phyloP scores from a whole-genome alignment of 352 stramenopile genomes.

The Globisporangium recalcitrans region DNA sequence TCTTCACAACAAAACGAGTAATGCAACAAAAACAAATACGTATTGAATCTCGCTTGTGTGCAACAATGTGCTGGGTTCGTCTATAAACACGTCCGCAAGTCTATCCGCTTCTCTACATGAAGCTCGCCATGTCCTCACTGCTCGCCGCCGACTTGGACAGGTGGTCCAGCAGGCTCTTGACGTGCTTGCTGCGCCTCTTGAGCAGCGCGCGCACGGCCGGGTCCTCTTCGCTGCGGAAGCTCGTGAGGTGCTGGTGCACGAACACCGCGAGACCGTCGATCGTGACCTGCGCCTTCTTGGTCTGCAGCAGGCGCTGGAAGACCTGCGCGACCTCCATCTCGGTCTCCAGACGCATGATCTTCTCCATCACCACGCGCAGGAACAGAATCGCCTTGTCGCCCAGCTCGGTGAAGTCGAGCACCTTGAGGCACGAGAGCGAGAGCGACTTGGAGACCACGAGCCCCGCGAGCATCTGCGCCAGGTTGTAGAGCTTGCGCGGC shows the following conservation, averaged over 20 bases:
- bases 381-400: conserved; percentile 86
- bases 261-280: conserved; percentile 78
- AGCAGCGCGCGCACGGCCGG: conserved; percentile 31
- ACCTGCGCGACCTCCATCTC: conserved; percentile 62
- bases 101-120: conserved; percentile 30
- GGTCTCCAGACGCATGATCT: conserved; percentile 63
- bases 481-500: conserved; percentile 86
- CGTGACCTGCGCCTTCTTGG: conserved; percentile 74
- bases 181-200: conserved; percentile 58
- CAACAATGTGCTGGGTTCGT: no score
- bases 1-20: background rate
- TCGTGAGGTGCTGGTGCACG: conserved; percentile 71
- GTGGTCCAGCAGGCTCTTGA: conserved; percentile 64
- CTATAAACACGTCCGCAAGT: background rate
- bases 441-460: conserved; percentile 57
- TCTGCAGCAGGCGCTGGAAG: conserved; percentile 72
- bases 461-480: conserved; percentile 83
- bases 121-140: conserved; percentile 39
- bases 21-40: background rate
- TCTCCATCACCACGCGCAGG: conserved; percentile 75
- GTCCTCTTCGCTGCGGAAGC: conserved; percentile 50
- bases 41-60: conserved; percentile 1
- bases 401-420: conserved; percentile 91
- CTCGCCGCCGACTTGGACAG: conserved; percentile 51
- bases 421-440: conserved; percentile 86